phyloP scores from a whole-genome alignment of 164 flowering plant species.

The Vitis rotundifolia region DNA sequence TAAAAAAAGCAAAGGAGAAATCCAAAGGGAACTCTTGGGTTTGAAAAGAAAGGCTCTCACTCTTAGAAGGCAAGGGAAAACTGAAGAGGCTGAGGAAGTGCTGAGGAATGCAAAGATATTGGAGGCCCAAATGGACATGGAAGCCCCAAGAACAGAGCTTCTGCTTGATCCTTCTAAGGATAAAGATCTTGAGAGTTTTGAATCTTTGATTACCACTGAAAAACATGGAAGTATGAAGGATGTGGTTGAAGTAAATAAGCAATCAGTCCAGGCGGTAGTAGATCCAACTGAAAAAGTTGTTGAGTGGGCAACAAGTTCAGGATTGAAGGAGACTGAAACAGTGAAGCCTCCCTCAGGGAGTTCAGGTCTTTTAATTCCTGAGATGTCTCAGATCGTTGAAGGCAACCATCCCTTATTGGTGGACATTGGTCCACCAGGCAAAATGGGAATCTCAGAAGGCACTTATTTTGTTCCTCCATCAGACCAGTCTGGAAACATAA shows the following conservation, averaged over 20 bases:
- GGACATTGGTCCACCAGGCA: conserved; percentile 2
- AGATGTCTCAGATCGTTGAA: conserved; percentile 9
- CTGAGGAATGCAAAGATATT: conserved; percentile 28
- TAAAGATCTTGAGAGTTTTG: conserved; percentile 2
- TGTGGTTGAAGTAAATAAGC: conserved; percentile 7
- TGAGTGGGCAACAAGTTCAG: not conserved
- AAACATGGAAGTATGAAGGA: not conserved
- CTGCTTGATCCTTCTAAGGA: conserved; percentile 4
- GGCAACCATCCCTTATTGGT: conserved; percentile 3
- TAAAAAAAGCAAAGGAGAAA: conserved; percentile 27
- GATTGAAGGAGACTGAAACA: conserved; percentile 8
- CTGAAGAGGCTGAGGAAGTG: conserved; percentile 34
- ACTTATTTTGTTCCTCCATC: conserved; percentile 8
- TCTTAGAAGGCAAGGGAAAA: conserved; percentile 33
- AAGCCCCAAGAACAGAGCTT: conserved; percentile 13
- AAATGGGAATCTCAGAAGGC: conserved; percentile 7
- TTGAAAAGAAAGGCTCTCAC: conserved; percentile 38
- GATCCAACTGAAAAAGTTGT: conserved; percentile 5
- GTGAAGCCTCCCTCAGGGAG: conserved; percentile 4
- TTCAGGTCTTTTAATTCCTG: conserved; percentile 2
- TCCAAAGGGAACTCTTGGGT: conserved; percentile 36
- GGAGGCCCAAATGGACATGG: conserved; percentile 30
- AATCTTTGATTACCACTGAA: conserved; percentile 4
- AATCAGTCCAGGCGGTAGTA: not conserved
- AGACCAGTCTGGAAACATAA: conserved; percentile 10